Base-by-base conservation (phyloP, 1,284 basidiomycete species). In the Ceratobasidium sp. region DNA sequence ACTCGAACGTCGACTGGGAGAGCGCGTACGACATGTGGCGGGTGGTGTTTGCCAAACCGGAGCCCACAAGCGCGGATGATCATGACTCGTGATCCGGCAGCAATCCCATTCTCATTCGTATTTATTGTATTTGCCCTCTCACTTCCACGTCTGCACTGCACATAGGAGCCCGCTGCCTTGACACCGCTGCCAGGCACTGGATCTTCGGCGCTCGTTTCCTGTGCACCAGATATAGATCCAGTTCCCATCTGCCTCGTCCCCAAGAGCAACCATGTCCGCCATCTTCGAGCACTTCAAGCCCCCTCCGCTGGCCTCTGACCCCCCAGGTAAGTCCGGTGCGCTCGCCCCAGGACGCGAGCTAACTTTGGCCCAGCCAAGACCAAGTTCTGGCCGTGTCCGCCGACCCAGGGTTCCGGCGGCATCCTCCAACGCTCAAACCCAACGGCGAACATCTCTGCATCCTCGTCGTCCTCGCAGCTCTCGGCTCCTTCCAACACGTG, bases 251-350 rank as follows among this genome's bases (percentile, higher is more conserved):
- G 34, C 16, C 13, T 41, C n/a, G 37, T 22, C 58, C 4, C 37
- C 37, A 16, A 5, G 31, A 56, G 37, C 37, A 34, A 53, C 69
- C 24, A 72, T 72, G 69, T 72, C 69, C 0, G 46, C 56, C 29
- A 29, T 72, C 69, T 37, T 72, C n/a, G 69, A 72, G 46, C 69
- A 72, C 58, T 72, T 72, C 69, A 72, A 72, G 69, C 69, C 69
- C 22, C 69, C 69, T 14, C 69, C 69, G n/a, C 69, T 72, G 13
- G 69, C 69, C 24, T 72, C 69, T 29, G 69, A 72, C 14, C 69
- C 69, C 2, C 69, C 69, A 22, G 58, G 58, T 41, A 9, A 39
- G 34, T 59, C 19, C 41, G 9, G 19, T 9, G 34, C 2, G 14
- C 2, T 16, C 24, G 14, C 6, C 31, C 37, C 9, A 16, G 9